A percentile compares a stretch with the other conserved stretches of the same genome.
Evolutionary conservation across 2,329 filamentous ascomycete genomes (phyloP).

Genomic region (Epichloe gansuensis): DNA sequence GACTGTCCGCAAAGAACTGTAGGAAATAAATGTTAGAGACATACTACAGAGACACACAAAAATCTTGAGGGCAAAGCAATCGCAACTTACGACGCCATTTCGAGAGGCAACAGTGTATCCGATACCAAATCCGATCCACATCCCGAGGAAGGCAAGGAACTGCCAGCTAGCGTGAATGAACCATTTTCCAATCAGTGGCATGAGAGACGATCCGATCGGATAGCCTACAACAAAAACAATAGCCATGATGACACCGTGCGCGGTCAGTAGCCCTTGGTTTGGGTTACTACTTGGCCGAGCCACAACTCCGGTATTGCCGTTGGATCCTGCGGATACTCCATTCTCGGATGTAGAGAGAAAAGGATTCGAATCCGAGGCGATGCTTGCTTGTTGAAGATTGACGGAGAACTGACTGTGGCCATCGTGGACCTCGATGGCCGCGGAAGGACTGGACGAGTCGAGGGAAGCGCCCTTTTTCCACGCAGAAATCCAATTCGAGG

Average conservation of each 20-base stretch:
- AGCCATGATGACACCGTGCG: conserved; percentile 49
- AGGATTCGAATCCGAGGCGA: conserved; percentile 38
- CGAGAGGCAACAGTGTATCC: conserved; percentile 36
- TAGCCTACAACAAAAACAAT: conserved; percentile 47
- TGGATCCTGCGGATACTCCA: neutral
- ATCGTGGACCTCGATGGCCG: conserved; percentile 34
- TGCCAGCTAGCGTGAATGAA: conserved; percentile 46
- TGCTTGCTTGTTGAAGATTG: conserved; percentile 33
- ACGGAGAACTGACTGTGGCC: conserved; percentile 30
- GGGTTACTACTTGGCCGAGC: conserved; percentile 2
- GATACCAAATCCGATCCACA: conserved; percentile 48
- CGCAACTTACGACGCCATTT: conserved; percentile 26
- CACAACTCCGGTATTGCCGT: neutral
- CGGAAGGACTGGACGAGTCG: conserved; percentile 26
- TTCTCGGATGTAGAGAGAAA: conserved; percentile 22
- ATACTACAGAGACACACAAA: neutral
- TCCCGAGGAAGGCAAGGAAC: conserved; percentile 36
- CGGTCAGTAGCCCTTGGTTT: conserved; percentile 20
- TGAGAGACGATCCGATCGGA: conserved; percentile 45
- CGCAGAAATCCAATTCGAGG: conserved; percentile 38
- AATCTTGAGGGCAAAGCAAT: neutral
- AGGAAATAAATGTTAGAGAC: neutral
- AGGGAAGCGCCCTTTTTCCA: conserved; percentile 36
- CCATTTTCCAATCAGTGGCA: conserved; percentile 46
- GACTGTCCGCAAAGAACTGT: conserved; percentile 39